These are phyloP conservation scores for Castanospermum australe DNA, from an alignment of 306 rosid genomes.

Conservation along the genomic window DNA sequence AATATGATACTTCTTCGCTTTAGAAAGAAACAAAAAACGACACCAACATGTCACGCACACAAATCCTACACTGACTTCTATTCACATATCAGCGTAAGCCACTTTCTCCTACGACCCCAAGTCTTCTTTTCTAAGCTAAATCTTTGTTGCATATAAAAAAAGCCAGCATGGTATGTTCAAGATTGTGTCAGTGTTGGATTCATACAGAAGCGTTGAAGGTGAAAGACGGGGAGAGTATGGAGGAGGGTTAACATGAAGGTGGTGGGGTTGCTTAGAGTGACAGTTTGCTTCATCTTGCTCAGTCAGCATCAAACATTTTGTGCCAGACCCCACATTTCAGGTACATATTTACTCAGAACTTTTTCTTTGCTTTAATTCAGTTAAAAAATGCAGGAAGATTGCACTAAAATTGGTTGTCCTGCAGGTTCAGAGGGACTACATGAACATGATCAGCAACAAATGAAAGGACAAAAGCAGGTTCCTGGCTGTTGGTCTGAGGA, in stretches of 20 bases:
- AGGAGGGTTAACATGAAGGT: slow-evolving; percentile 26
- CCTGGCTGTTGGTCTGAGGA: slow-evolving; percentile 38
- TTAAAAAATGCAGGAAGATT: neutral
- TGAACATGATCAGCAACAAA: neutral
- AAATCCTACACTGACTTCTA: neutral
- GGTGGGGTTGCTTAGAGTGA: slow-evolving; percentile 11
- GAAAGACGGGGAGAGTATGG: neutral
- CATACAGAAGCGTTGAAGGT: neutral
- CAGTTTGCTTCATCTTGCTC: slow-evolving; percentile 29
- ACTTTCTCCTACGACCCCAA: slow-evolving; percentile 7
- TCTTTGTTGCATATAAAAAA: neutral
- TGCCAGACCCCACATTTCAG: slow-evolving; percentile 23
- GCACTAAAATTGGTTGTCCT: neutral
- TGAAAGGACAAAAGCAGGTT: neutral
- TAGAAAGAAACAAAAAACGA: slow-evolving; percentile 30
- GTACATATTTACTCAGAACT: neutral
- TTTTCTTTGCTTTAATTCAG: neutral
- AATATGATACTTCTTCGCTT: neutral
- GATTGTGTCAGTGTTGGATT: neutral
- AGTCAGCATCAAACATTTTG: neutral
- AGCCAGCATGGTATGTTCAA: neutral
- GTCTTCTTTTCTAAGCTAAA: neutral
- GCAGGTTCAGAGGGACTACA: slow-evolving; percentile 19
- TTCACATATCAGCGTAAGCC: slow-evolving; percentile 9
- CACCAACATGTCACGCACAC: slow-evolving; percentile 1